Percentiles rank a stretch among this genome's conserved stretches.
Conservation (phyloP, 345 rosid species). For the Boechera stricta region DNA sequence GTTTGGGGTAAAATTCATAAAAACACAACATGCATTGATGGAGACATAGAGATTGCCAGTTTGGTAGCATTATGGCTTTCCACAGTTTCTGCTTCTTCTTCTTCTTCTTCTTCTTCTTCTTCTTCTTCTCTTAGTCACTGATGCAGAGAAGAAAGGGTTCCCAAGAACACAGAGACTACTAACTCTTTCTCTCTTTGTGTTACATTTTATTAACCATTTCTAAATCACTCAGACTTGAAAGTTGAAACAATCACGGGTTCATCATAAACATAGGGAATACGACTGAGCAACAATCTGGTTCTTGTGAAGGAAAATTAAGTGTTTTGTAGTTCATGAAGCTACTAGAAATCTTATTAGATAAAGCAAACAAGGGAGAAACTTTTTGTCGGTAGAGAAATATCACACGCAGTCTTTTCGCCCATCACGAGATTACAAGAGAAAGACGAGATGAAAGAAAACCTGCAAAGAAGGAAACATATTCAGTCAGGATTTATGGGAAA, state of each 20-base stretch:
- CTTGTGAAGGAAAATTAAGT: constrained; percentile 29
- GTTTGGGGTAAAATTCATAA: constrained; percentile 12
- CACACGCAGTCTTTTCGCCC: constrained; percentile 18
- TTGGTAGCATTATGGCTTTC: constrained; percentile 32
- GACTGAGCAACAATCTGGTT: constrained; percentile 34
- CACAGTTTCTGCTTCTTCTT: constrained; percentile 10
- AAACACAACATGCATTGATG: constrained; percentile 16
- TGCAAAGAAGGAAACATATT: constrained; percentile 22
- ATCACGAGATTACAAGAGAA: constrained; percentile 21
- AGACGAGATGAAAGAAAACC: constrained; percentile 21
- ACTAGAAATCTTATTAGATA: constrained; percentile 35
- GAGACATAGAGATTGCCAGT: constrained; percentile 5
- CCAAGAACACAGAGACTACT: constrained; percentile 25
- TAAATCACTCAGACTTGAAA: background rate
- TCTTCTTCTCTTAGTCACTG: constrained; percentile 3
- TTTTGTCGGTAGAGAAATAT: constrained; percentile 4
- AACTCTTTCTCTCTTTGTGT: constrained; percentile 27
- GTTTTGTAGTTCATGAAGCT: constrained; percentile 36
- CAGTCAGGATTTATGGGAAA: constrained; percentile 15
- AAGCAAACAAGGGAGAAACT: background rate
- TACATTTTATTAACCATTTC: constrained; percentile 8
- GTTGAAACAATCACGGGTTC: constrained; percentile 25
- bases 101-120: background rate
- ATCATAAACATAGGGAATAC: constrained; percentile 24
- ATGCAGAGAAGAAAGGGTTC: constrained; percentile 11